Base-by-base conservation (phyloP, 2,329 filamentous ascomycete species). In the Aspergillus sp. region DNA sequence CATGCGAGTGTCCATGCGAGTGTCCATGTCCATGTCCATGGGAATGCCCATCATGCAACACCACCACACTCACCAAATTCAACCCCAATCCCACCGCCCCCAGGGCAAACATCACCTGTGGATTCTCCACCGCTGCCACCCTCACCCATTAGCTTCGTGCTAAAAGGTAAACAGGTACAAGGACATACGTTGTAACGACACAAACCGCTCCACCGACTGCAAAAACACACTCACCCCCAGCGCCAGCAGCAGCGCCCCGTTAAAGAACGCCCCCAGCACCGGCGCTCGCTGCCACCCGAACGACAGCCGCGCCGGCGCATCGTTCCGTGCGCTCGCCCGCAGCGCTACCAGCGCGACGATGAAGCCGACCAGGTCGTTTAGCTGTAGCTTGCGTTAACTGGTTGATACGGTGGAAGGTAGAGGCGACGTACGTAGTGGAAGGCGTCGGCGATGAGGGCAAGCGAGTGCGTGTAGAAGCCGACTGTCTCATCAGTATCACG, bases 201-300 rank as follows among this genome's bases (percentile, higher is more conserved):
- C 59, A 41, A 70, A 70, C 32, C 88, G 77, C 69, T 91, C 87
- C 47, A 91, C 78, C 0, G 88, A 85, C 64, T 91, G 88, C 2
- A 91, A 72, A 31, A 88, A 80, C 46, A 91, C 88, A 67, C 86
- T 89, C 32, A 91, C 70, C 1, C 87, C 87, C 2, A 92, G 74
- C 1, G 86, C 88, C 14, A 91, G 70, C 1, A 92, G 78, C 53
- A 92, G 88, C 1, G 86, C 84, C 13, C 88, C 88, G 62, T 92
- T 92, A 78, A 91, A 92, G 69, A 92, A 92, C 19, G 87, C 87
- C 4, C 88, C 88, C 0, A 92, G 76, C 1, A 91, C 69, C n/a
- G 83, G 81, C 14, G 88, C 87, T 29, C 88, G 80, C 52, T 88
- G 85, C 88, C 87, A 91, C n/a, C 88, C 88, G 59, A 88, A 91